Conservation (phyloP, 768 basidiomycete genomes). For the Postia placenta region DNA sequence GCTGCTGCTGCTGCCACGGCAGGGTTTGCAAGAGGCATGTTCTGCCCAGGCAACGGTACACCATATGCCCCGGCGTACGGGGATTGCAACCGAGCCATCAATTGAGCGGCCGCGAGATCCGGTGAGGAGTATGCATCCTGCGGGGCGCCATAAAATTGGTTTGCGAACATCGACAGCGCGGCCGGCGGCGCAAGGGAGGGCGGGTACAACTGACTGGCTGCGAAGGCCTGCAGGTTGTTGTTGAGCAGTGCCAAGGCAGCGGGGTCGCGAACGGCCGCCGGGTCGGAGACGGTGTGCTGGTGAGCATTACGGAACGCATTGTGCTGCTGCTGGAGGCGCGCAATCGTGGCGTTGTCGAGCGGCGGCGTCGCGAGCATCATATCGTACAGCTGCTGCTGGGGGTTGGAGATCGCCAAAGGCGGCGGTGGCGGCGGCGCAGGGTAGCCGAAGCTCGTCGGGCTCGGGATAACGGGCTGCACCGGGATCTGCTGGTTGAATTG, state of each 20-base stretch:
- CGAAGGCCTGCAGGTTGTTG: slow-evolving; percentile 50
- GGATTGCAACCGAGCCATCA: slow-evolving; percentile 57
- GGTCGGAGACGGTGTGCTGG: slow-evolving; percentile 82
- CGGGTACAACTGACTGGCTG: slow-evolving; percentile 49
- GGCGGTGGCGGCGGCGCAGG: slow-evolving; percentile 48
- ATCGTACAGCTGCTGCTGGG: slow-evolving; percentile 70
- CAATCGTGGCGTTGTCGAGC: slow-evolving; percentile 56
- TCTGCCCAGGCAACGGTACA: slow-evolving; percentile 17
- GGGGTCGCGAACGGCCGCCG: slow-evolving; percentile 68
- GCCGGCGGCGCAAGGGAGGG: slow-evolving; percentile 35
- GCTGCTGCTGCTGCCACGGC: slow-evolving; percentile 13
- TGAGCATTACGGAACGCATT: slow-evolving; percentile 67
- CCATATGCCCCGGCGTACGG: slow-evolving; percentile 49
- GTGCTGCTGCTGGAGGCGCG: slow-evolving; percentile 76
- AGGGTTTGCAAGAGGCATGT: slow-evolving; percentile 5
- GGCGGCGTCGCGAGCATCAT: slow-evolving; percentile 63
- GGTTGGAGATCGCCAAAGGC: slow-evolving; percentile 55
- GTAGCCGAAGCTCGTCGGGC: slow-evolving; percentile 41
- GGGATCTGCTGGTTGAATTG: slow-evolving; percentile 47
- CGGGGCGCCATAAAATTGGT: slow-evolving; percentile 56
- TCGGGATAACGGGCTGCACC: slow-evolving; percentile 36
- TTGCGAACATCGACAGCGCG: slow-evolving; percentile 59
- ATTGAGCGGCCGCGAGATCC: slow-evolving; percentile 47
- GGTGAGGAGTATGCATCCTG: slow-evolving; percentile 50
- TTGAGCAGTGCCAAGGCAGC: slow-evolving; percentile 59